Conservation (phyloP, 2,329 filamentous ascomycete species). For the Xylariales sp. region DNA sequence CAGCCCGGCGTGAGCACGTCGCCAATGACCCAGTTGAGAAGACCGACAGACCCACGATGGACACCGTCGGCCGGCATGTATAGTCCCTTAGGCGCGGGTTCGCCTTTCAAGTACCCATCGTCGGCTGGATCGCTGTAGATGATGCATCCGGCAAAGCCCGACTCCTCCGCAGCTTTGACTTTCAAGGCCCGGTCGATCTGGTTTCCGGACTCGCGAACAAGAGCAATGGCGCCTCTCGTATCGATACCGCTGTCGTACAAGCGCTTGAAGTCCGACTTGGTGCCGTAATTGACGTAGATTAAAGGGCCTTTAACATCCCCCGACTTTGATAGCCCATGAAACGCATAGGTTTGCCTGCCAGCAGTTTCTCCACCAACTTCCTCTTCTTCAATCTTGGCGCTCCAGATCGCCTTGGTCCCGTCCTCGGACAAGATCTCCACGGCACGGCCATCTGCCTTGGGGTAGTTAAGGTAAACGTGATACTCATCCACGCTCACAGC, state of each 20-base stretch:
- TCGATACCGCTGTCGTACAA: constrained; percentile 69
- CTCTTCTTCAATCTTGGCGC: constrained; percentile 79
- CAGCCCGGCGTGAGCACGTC: constrained; percentile 91
- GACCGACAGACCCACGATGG: constrained; percentile 74
- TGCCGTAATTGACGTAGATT: constrained; percentile 90
- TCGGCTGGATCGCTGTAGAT: constrained; percentile 90
- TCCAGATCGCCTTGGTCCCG: constrained; percentile 62
- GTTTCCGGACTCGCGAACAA: constrained; percentile 76
- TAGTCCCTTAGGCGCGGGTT: constrained; percentile 69
- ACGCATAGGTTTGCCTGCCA: constrained; percentile 68
- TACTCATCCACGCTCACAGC: constrained; percentile 73
- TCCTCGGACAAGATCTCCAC: constrained; percentile 75
- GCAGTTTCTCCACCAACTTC: constrained; percentile 58
- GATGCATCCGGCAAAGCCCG: constrained; percentile 81
- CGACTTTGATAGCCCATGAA: constrained; percentile 84
- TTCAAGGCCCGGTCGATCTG: constrained; percentile 73
- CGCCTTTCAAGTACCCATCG: constrained; percentile 72
- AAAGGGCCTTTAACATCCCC: constrained; percentile 83
- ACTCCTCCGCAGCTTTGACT: constrained; percentile 82
- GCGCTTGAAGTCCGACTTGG: constrained; percentile 73
- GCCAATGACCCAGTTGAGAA: constrained; percentile 79
- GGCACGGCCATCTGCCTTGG: constrained; percentile 68
- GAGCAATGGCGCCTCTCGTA: constrained; percentile 73
- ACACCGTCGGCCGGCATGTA: constrained; percentile 80
- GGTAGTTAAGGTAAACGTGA: constrained; percentile 90